Evolutionary conservation across 2,329 filamentous ascomycete genomes (phyloP).

Genomic region (Sclerotinia subarctica): DNA sequence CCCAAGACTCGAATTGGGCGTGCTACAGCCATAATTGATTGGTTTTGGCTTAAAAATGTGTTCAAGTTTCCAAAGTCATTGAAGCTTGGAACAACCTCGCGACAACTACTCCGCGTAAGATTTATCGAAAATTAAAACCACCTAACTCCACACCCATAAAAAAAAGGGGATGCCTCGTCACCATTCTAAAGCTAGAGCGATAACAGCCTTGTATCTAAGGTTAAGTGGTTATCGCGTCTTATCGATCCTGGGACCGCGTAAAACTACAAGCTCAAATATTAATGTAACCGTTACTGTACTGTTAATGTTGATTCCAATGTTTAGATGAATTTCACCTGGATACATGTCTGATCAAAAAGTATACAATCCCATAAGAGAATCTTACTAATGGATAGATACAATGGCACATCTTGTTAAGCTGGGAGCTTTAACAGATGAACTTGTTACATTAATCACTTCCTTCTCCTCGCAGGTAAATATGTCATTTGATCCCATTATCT

Average conservation of each 20-base stretch:
- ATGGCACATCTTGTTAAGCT: slow-evolving; percentile 73
- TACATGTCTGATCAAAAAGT: background rate
- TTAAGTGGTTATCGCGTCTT: background rate
- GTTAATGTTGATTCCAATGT: background rate
- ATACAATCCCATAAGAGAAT: background rate
- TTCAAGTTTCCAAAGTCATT: slow-evolving; percentile 18
- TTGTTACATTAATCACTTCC: slow-evolving; percentile 63
- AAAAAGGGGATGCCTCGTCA: slow-evolving; percentile 13
- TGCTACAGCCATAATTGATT: slow-evolving; percentile 71
- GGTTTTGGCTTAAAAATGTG: slow-evolving; percentile 25
- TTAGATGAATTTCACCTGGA: background rate
- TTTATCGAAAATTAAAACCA: slow-evolving; percentile 17
- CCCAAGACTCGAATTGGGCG: slow-evolving; percentile 79
- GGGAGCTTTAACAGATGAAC: slow-evolving; percentile 63
- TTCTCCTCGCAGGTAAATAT: slow-evolving; percentile 50
- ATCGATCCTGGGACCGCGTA: background rate
- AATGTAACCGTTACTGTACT: no score
- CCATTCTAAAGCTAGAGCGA: background rate
- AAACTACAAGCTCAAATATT: background rate
- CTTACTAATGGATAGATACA: background rate
- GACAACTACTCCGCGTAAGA: slow-evolving; percentile 21
- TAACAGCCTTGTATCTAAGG: slow-evolving; percentile 9
- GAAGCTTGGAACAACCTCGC: slow-evolving; percentile 8
- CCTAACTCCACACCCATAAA: slow-evolving; percentile 4
- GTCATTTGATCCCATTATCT: slow-evolving; percentile 16